These are phyloP conservation scores for Arabidopsis thaliana DNA, from an alignment of 345 rosid genomes.

Conservation along the genomic window DNA sequence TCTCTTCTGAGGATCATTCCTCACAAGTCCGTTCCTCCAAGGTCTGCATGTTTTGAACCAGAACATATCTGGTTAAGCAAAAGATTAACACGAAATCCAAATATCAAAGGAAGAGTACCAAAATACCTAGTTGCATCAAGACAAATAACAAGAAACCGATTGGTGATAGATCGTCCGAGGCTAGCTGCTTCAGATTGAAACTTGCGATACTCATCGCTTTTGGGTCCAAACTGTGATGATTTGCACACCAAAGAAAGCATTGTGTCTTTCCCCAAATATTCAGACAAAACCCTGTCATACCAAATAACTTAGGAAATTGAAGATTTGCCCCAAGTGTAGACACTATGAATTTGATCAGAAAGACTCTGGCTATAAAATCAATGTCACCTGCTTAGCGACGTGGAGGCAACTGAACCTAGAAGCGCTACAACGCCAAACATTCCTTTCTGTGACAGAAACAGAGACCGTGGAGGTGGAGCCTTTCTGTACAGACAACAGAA, in stretches of 20 bases:
- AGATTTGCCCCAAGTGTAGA: neutral
- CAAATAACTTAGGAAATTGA: neutral
- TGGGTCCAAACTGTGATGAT: conserved; percentile 50
- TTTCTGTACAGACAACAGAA: conserved; percentile 45
- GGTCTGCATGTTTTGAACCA: conserved; percentile 43
- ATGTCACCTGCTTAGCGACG: conserved; percentile 61
- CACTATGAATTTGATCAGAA: neutral
- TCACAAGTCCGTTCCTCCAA: conserved; percentile 41
- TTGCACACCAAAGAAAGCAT: conserved; percentile 73
- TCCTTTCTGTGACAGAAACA: conserved; percentile 34
- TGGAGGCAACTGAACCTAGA: conserved; percentile 58
- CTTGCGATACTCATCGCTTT: conserved; percentile 51
- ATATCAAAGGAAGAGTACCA: neutral
- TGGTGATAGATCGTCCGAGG: conserved; percentile 50
- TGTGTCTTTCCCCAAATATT: conserved; percentile 67
- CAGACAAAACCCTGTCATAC: conserved; percentile 57
- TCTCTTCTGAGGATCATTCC: conserved; percentile 49
- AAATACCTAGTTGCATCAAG: conserved; percentile 61
- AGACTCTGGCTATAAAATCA: conserved; percentile 1
- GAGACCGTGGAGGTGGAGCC: conserved; percentile 14
- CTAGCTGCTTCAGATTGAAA: conserved; percentile 55
- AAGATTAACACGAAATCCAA: neutral
- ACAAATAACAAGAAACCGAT: conserved; percentile 56
- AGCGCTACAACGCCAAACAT: conserved; percentile 63
- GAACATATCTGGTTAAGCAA: neutral